Base-by-base conservation (phyloP, 768 basidiomycete species). In the Trametes gibbosa region DNA sequence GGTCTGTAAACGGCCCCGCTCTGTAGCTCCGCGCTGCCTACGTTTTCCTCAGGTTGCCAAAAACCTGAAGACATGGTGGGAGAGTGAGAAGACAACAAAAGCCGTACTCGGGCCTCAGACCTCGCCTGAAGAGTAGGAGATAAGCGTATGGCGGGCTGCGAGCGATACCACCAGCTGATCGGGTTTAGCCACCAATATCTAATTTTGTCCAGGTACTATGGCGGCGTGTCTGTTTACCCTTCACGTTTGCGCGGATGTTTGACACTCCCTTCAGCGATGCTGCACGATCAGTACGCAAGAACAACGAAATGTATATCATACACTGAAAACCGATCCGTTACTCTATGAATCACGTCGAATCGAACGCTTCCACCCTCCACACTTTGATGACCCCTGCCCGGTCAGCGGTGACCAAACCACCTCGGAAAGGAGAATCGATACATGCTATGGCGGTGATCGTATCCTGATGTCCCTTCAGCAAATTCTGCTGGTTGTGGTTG, bases 331-430 rank as follows among this genome's bases (percentile, higher is more conserved):
- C 13, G 4, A 39, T 23, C 50, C 19, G 23, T 17, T 9, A 16
- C 6, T 17, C 47, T 37, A 25, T 13, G 1, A 13, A 32, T 53
- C 27, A 53, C 19, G 41, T 13, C 2, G 47, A 24, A 42, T 75
- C 72, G 19, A 66, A 63, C 17, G 72, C 71, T 49, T 91, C 90
- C 21, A 90, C 82, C 58, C 86, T 80, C 89, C 90, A 98, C 0
- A 97, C 89, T 71, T 97, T 98, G 63, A 98, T 81, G 19, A 87
- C 86, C 3, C 97, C 97, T 21, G 87, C 81, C 47, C 92, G 80
- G 70, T 98, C 96, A 1, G 90, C 96, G 62, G 89, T 94, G n/a
- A 98, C 83, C 46, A 97, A 82, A 1, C 93, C 91, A 24, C 93
- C 94, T 54, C 91, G 82, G 74, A 98, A 98, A 1, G 96, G 94